Base-by-base conservation (phyloP, 495 filamentous ascomycete species). In the Gamarada debralockiae region DNA sequence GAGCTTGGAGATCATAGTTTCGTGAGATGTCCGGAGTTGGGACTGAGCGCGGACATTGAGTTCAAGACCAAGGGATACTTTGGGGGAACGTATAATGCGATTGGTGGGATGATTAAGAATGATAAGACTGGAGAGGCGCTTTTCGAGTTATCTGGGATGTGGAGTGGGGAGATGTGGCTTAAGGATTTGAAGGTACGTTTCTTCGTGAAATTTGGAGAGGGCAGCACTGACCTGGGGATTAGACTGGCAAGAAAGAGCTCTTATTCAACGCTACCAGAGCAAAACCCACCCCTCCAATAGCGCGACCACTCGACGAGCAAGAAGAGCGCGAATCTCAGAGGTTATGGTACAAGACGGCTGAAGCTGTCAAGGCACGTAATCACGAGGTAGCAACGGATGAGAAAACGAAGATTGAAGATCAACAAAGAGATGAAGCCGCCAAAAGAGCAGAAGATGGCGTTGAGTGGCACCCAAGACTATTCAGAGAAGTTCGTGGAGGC, bases 31-130 rank as follows among this genome's bases (percentile, higher is more conserved):
- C 87, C 93, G 1, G 95, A 97, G 66, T 73, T 86, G 22, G 82
- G 87, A 37, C 73, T 97, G 13, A 76, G 81, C n/a, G 91, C 91
- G 54, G 93, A 97, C 65, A 84, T 99, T 52, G 93, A 99, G 57
- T 99, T 99, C 73, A 99, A 97, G 68, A 92, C 88, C 25, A 99
- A 99, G 68, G 95, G 95, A 4, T 99, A 95, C 74, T 92, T 97
- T 61, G 86, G 90, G 48, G 93, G 93, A 1, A 92, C 88, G 1
- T 97, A 99, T 67, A 95, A 99, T 65, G 90, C 90, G 24, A 93
- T 99, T 65, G 90, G 91, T 10, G 93, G 93, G 23, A 84, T 76
- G 12, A 96, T 99, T 73, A 95, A 85, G 67, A 89, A 95, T 62
- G 90, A 90, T 38, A 81, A 85, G 63, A 95, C 87, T 1, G 89